Conservation (phyloP, 2,329 filamentous ascomycete genomes). For the Chlorencoelia australis region DNA sequence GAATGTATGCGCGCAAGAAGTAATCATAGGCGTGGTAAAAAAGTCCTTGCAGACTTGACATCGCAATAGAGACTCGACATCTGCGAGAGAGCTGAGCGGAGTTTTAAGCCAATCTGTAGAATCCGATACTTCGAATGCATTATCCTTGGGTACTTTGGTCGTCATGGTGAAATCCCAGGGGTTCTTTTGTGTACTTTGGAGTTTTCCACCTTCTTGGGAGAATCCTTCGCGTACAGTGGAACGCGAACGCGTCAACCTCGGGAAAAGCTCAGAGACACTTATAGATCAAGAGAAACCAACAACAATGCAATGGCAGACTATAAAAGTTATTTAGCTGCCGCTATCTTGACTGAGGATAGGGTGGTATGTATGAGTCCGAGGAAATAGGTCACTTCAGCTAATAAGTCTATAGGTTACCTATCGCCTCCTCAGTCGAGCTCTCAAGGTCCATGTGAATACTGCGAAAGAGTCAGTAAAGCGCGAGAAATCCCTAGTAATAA, state of each 20-base stretch:
- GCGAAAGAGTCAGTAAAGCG: conserved; percentile 64
- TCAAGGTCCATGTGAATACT: conserved; percentile 74
- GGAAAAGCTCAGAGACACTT: conserved; percentile 6
- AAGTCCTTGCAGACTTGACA: conserved; percentile 99
- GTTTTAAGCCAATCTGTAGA: conserved; percentile 80
- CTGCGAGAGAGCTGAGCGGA: conserved; percentile 51
- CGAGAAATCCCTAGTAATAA: neutral
- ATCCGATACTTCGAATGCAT: conserved; percentile 46
- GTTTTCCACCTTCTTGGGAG: conserved; percentile 7
- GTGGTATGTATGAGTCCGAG: conserved; percentile 22
- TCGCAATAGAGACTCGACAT: conserved; percentile 75
- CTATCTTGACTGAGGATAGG: conserved; percentile 27
- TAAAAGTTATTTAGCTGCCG: conserved; percentile 26
- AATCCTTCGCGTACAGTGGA: conserved; percentile 23
- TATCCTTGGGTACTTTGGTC: conserved; percentile 7
- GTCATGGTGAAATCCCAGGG: conserved; percentile 7
- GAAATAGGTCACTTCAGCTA: neutral
- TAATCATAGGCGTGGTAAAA: conserved; percentile 88
- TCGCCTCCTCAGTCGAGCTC: conserved; percentile 67
- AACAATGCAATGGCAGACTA: conserved; percentile 24
- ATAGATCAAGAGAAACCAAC: conserved; percentile 7
- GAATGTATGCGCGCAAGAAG: conserved; percentile 89
- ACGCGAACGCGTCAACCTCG: conserved; percentile 3
- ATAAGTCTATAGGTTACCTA: conserved; percentile 64
- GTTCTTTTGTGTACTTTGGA: conserved; percentile 6